A percentile compares a stretch with the other conserved stretches of the same genome.
These are phyloP conservation scores for Candida ulmi DNA, from an alignment of 805 yeast genomes.

Conservation along the genomic window DNA sequence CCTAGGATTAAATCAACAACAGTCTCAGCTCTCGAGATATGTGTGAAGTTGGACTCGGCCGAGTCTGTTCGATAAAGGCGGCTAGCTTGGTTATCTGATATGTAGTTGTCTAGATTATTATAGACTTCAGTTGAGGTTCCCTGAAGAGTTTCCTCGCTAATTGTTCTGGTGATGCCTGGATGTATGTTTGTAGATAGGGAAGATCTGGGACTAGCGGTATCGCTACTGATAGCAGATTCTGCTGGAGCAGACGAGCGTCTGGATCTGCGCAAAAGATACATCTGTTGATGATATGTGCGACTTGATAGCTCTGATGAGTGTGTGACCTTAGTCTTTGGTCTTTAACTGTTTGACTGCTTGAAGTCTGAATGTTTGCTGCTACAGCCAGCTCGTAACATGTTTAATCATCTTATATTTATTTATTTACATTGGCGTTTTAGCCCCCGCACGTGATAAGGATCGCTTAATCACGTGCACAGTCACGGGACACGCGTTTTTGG, in stretches of 20 bases:
- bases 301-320: too few relatives aligned
- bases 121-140: not conserved
- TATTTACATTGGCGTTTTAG: not conserved
- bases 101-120: not conserved
- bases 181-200: not conserved
- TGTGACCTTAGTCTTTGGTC: too few relatives aligned
- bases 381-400: too few relatives aligned
- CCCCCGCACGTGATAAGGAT: not conserved
- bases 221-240: too few relatives aligned
- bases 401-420: not conserved
- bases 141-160: not conserved
- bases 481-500: too few relatives aligned
- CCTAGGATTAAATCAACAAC: constrained; percentile 20
- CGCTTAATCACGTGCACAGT: too few relatives aligned
- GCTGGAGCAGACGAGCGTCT: not conserved
- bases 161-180: not conserved
- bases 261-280: not conserved
- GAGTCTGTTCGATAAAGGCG: not conserved
- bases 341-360: too few relatives aligned
- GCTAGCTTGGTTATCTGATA: not conserved
- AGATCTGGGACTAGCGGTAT: not conserved
- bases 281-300: not conserved
- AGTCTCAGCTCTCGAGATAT: constrained; percentile 10
- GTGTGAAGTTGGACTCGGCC: constrained; percentile 1
- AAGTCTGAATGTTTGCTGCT: too few relatives aligned